These are phyloP conservation scores for Baeospora myosura DNA, from an alignment of 1,284 basidiomycete species.

Conservation along the genomic window DNA sequence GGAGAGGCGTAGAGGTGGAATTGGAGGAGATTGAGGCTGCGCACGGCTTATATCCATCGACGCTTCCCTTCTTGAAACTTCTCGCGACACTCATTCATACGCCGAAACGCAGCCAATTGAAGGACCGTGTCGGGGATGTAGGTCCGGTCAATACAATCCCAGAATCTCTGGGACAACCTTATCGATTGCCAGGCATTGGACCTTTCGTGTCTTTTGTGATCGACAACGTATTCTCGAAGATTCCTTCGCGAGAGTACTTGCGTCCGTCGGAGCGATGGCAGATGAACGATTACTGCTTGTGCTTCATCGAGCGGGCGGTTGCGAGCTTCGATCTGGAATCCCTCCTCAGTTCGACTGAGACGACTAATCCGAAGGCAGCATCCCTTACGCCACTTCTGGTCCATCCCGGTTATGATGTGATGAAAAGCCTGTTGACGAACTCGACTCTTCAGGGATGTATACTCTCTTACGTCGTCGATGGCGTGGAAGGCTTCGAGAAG, in stretches of 20 bases:
- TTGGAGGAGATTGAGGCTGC: conserved; percentile 82
- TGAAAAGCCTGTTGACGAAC: conserved; percentile 73
- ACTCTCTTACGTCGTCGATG: conserved; percentile 72
- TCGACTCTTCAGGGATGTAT: conserved; percentile 66
- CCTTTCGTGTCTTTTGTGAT: conserved; percentile 83
- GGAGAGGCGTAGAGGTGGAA: conserved; percentile 72
- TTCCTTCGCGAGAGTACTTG: conserved; percentile 67
- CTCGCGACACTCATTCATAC: conserved; percentile 78
- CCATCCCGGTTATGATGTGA: conserved; percentile 87
- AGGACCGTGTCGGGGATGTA: conserved; percentile 48
- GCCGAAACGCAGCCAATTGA: conserved; percentile 57
- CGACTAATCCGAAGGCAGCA: conserved; percentile 37
- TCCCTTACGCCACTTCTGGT: conserved; percentile 47
- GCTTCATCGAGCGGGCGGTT: conserved; percentile 80
- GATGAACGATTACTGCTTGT: conserved; percentile 78
- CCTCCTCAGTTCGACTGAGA: conserved; percentile 44
- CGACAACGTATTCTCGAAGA: conserved; percentile 78
- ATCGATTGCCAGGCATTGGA: conserved; percentile 67
- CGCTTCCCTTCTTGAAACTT: conserved; percentile 81
- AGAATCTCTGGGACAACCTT: conserved; percentile 66
- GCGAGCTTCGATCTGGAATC: conserved; percentile 76
- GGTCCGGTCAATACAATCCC: conserved; percentile 65
- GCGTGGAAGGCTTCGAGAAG: conserved; percentile 71
- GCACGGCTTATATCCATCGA: conserved; percentile 77
- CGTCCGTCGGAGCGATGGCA: conserved; percentile 78